These are phyloP conservation scores for Porphyridium purpureum DNA, from an alignment of 23 red algal genomes.

Conservation along the genomic window DNA sequence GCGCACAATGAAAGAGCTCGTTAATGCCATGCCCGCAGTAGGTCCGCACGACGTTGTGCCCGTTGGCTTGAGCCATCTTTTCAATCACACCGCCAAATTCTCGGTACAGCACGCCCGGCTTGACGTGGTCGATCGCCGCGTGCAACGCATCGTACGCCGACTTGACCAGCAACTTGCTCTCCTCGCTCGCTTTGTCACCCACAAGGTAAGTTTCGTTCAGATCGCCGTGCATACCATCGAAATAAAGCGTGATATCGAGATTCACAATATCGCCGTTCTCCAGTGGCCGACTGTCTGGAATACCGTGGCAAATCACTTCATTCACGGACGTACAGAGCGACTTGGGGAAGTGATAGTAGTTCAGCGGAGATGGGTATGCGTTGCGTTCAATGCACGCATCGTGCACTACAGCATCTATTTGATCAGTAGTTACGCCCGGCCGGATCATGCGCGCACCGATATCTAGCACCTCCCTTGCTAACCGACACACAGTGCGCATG, in stretches of 20 bases:
- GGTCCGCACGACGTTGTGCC: conserved; percentile 59
- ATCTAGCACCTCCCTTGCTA: conserved; percentile 82
- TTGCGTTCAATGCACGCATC: conserved; percentile 48
- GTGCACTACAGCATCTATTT: conserved; percentile 77
- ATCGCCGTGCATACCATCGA: conserved; percentile 79
- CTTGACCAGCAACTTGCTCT: conserved; percentile 33
- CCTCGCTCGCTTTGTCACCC: conserved; percentile 29
- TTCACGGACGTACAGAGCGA: conserved; percentile 86
- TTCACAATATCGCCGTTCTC: conserved; percentile 95
- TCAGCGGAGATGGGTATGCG: conserved; percentile 72
- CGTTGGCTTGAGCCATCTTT: conserved; percentile 21
- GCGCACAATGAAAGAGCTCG: conserved; percentile 71
- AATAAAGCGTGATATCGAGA: conserved; percentile 88
- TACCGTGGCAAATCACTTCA: conserved; percentile 98
- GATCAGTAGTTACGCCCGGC: conserved; percentile 79
- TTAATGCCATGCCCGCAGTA: conserved; percentile 92
- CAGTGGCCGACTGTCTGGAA: conserved; percentile 65
- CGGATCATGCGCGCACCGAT: conserved; percentile 40
- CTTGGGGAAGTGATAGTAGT: conserved; percentile 98
- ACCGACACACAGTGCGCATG: conserved; percentile 51
- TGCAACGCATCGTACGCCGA: conserved; percentile 69
- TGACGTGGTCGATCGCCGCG: conserved; percentile 55
- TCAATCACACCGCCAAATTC: conserved; percentile 81
- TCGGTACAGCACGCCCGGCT: conserved; percentile 54
- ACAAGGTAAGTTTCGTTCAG: conserved; percentile 89